A percentile compares a stretch with the other conserved stretches of the same genome.
Evolutionary conservation across 345 rosid genomes (phyloP).

Genomic region (Ricinus communis): DNA sequence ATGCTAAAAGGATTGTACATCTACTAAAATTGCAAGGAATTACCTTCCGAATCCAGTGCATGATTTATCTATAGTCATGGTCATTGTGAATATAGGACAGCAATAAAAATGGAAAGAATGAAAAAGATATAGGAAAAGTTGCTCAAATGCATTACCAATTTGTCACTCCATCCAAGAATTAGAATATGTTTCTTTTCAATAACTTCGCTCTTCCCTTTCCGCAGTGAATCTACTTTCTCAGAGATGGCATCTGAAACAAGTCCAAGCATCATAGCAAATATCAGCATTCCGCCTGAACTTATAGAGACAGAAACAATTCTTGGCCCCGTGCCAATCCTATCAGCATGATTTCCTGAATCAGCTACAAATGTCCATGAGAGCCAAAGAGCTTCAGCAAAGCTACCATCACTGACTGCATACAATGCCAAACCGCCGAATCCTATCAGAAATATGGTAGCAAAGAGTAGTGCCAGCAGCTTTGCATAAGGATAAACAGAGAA

Average conservation of each 20-base stretch:
- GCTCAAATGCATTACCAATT: constrained; percentile 55
- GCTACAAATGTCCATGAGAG: constrained; percentile 92
- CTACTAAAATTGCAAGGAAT: neutral
- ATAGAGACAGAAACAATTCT: constrained; percentile 86
- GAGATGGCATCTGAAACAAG: constrained; percentile 90
- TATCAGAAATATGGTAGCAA: constrained; percentile 77
- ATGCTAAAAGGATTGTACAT: neutral
- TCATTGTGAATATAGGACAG: neutral
- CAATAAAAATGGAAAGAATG: neutral
- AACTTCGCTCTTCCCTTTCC: constrained; percentile 94
- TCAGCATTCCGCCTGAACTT: constrained; percentile 93
- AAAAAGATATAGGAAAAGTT: constrained; percentile 2
- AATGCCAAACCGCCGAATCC: constrained; percentile 81
- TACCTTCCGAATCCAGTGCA: neutral
- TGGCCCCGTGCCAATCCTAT: constrained; percentile 70
- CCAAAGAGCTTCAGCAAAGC: constrained; percentile 88
- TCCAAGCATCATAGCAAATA: constrained; percentile 95
- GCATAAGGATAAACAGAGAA: constrained; percentile 87
- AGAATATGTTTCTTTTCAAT: constrained; percentile 80
- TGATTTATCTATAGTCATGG: constrained; percentile 2
- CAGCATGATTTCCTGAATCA: constrained; percentile 89
- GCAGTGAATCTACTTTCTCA: constrained; percentile 86
- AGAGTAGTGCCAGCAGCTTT: constrained; percentile 86
- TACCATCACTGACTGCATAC: constrained; percentile 77
- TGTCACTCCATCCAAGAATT: constrained; percentile 96